Percentiles rank a stretch among this genome's conserved stretches.
Conservation (phyloP, 2,329 filamentous ascomycete genomes). For the Verticillium tricorpus region DNA sequence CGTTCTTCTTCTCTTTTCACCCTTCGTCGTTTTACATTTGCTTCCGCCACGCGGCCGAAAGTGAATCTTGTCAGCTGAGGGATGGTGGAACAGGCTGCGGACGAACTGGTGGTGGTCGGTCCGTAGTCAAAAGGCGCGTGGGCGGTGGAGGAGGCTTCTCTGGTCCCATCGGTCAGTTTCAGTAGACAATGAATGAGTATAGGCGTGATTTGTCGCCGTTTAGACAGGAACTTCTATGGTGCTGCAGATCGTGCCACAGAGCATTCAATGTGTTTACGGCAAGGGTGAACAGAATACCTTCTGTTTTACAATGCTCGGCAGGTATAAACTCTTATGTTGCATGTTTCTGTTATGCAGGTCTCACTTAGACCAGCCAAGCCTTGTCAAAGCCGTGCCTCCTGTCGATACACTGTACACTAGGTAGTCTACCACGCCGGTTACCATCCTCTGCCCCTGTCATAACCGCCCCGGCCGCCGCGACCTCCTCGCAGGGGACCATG, state of each 20-base stretch:
- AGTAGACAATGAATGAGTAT: slow-evolving; percentile 14
- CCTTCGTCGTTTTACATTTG: not conserved
- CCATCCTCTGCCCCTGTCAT: slow-evolving; percentile 9
- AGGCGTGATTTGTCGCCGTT: slow-evolving; percentile 2
- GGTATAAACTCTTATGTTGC: too few species aligned
- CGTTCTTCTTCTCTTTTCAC: slow-evolving; percentile 8
- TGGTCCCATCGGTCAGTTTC: slow-evolving; percentile 4
- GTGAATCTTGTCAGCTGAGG: not conserved
- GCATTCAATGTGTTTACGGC: too few species aligned
- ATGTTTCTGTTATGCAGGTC: not conserved
- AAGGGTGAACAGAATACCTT: too few species aligned
- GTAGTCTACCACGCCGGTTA: not conserved
- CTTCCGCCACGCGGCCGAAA: not conserved
- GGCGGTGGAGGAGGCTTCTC: not conserved
- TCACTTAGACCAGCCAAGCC: too few species aligned
- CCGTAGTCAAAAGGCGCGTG: not conserved
- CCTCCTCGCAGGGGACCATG: slow-evolving; percentile 9
- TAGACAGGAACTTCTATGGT: not conserved
- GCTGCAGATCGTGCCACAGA: too few species aligned
- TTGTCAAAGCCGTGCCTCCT: not conserved
- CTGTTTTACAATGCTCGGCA: too few species aligned
- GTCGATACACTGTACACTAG: not conserved
- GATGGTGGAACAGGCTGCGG: not conserved
- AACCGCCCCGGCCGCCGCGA: slow-evolving; percentile 8
- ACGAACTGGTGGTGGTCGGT: not conserved